These are phyloP conservation scores for Saksenaea vasiformis DNA, from an alignment of 371 early-diverging fungal genomes.

Conservation along the genomic window DNA sequence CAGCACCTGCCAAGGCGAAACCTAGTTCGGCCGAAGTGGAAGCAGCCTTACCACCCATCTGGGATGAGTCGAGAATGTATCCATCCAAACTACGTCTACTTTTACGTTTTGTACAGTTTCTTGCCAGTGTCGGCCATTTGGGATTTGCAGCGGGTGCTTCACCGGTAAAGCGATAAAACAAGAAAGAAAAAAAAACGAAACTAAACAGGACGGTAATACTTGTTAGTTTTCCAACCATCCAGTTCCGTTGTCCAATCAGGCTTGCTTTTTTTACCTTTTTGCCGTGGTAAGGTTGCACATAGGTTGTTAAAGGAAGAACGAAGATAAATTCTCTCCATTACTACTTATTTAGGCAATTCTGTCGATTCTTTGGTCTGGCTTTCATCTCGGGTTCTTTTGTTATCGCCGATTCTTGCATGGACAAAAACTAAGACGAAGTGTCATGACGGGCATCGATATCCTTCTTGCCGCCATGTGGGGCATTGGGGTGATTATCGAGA, in stretches of 20 bases:
- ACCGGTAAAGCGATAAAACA: constrained; percentile 39
- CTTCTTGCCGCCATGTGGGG: constrained; percentile 56
- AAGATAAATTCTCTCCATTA: background rate
- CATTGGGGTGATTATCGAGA: constrained; percentile 58
- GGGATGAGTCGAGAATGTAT: constrained; percentile 20
- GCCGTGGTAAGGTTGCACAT: constrained; percentile 38
- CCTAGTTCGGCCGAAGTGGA: constrained; percentile 19
- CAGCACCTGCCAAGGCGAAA: constrained; percentile 18
- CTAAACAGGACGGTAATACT: background rate
- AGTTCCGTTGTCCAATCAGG: constrained; percentile 39
- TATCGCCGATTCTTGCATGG: constrained; percentile 47
- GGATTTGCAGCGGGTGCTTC: constrained; percentile 56
- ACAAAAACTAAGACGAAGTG: constrained; percentile 49
- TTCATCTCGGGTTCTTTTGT: constrained; percentile 45
- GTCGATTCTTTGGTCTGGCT: constrained; percentile 49
- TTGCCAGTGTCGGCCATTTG: constrained; percentile 42
- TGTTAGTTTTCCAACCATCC: constrained; percentile 32
- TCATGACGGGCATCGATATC: constrained; percentile 51
- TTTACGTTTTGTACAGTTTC: constrained; percentile 40
- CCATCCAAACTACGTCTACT: constrained; percentile 36
- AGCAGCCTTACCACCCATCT: constrained; percentile 21
- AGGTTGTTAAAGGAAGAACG: constrained; percentile 10
- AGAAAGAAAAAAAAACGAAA: background rate
- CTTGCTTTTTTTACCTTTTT: constrained; percentile 47
- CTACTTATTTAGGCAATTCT: constrained; percentile 36